Conservation (phyloP, 2,329 filamentous ascomycete species). For the Acrocalymma vagum region DNA sequence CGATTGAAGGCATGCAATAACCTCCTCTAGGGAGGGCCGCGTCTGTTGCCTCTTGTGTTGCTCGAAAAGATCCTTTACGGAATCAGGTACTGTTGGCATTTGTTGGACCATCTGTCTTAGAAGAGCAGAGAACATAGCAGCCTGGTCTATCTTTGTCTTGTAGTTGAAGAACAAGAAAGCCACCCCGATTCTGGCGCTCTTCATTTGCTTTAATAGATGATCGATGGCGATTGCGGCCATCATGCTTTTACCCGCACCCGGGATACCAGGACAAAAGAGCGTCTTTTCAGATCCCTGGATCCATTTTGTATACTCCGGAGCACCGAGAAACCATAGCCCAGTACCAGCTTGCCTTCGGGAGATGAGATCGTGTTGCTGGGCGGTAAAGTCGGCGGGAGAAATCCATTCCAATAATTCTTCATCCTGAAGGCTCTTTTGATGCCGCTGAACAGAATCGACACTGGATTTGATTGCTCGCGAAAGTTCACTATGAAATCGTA, state of each 20-base stretch:
- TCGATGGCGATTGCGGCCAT: conserved; percentile 23
- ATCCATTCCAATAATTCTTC: conserved; percentile 12
- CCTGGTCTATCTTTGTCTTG: conserved; percentile 26
- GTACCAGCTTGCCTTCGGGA: conserved; percentile 13
- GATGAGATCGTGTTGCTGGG: conserved; percentile 17
- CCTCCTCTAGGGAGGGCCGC: conserved; percentile 25
- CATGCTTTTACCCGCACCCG: conserved; percentile 30
- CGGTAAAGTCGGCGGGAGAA: conserved; percentile 11
- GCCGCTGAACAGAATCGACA: too few relatives aligned
- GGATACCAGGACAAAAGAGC: conserved; percentile 25
- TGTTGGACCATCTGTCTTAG: conserved; percentile 41
- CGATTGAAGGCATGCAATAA: conserved; percentile 4
- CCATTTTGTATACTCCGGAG: conserved; percentile 7
- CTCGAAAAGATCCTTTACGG: conserved; percentile 26
- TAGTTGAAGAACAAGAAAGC: conserved; percentile 46
- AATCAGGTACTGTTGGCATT: conserved; percentile 20
- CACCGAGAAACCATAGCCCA: conserved; percentile 16
- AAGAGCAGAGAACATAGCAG: conserved; percentile 32
- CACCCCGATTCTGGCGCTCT: conserved; percentile 19
- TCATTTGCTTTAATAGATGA: conserved; percentile 8
- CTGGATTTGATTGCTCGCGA: too few relatives aligned
- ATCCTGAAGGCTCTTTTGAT: not conserved
- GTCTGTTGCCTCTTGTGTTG: conserved; percentile 23
- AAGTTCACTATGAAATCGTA: too few relatives aligned
- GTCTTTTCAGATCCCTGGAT: conserved; percentile 7